Evolutionary conservation across 768 basidiomycete species (phyloP), one percentile per base, ranked within the genome.

Genomic region (Lactarius deliciosus): DNA sequence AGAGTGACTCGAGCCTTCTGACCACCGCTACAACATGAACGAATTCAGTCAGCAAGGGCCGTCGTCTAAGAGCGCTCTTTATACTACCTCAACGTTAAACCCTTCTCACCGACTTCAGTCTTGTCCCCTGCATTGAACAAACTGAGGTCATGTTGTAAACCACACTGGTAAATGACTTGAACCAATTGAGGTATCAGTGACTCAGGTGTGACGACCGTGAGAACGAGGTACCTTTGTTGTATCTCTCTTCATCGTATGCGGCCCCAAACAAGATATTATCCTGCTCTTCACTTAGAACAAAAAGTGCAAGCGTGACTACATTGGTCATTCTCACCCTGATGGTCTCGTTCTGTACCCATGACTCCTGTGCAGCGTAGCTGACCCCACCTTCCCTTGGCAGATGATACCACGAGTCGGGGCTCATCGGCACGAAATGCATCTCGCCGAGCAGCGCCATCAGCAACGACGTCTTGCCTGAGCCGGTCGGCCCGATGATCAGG

Each of bases 281-380:
- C 78, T 78, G 5, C 8, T n/a, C n/a, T 34, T 64, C 11, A 32
- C 8, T 56, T 9, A 50, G 25, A 18, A 36, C n/a, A 41, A 40
- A 36, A 50, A 15, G 13, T 22, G 2, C 47, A 11, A 50, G 13
- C 5, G 22, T 13, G 50, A 25, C 5, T 13, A 25, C 13, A 13
- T 25, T 50, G 32, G 8, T 53, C 5, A 8, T 13, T 63, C 77
- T 56, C 57, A 86, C 87, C 73, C 77, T 80, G 61, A 92, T 90
- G 0, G 89, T 91, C 65, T 89, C 89, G 69, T 92, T 93, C 74
- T 88, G 84, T 2, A 93, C 86, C 91, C 91, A 96, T 4, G 89
- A 86, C 73, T 93, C 91, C 74, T 96, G 92, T 3, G 89, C 88
- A 8, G 89, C 89, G 73, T 91, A 93, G 2, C 91, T 86, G 45